Base-by-base conservation (phyloP, 441 rosid genomes). In the Bruguiera hainesii region DNA sequence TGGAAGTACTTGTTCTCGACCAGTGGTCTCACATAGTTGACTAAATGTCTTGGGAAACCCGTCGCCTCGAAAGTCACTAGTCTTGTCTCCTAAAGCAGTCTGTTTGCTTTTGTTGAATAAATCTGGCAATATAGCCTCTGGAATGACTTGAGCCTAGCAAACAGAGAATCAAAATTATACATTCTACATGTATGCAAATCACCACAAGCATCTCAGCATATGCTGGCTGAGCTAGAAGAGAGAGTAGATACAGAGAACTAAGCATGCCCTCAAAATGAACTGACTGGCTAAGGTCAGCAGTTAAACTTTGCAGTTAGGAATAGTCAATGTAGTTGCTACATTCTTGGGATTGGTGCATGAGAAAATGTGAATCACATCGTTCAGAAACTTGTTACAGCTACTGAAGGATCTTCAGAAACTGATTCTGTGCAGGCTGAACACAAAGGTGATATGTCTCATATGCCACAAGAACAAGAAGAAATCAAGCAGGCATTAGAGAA, bases 61-160 rank as follows among this genome's bases (percentile, higher is more conserved):
- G 20, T 61, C 51, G 68, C 72, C 76, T 26, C 69, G 62, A 64
- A 58, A 39, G 60, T 67, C 71, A 65, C 63, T 50, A 15, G 31
- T 63, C 59, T 61, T 55, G 13, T 68, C 65, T 31, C 5, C 59
- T 15, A 30, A 42, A 57, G 60, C 57, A 56, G 75, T 53, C 60
- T 48, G 52, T 62, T 37, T 61, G 31, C 64, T 67, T 64, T 33
- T 73, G 73, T 68, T 11, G 42, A 81, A 76, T 23, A 78, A 76
- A 66, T 72, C 75, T 25, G 84, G 81, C 73, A 82, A 65, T 10
- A 51, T 61, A n/a, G 80, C 81, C 78, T 67, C 73, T 35, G 87
- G 83, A 67, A 85, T 68, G 48, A 71, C 84, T 73, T 56, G 48
- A 52, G 66, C 81, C 89, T 84, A 59, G 65, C 13, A 71, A 51